These are phyloP conservation scores for Eutrema yunnanense DNA, from an alignment of 345 rosid genomes.

Conservation along the genomic window DNA sequence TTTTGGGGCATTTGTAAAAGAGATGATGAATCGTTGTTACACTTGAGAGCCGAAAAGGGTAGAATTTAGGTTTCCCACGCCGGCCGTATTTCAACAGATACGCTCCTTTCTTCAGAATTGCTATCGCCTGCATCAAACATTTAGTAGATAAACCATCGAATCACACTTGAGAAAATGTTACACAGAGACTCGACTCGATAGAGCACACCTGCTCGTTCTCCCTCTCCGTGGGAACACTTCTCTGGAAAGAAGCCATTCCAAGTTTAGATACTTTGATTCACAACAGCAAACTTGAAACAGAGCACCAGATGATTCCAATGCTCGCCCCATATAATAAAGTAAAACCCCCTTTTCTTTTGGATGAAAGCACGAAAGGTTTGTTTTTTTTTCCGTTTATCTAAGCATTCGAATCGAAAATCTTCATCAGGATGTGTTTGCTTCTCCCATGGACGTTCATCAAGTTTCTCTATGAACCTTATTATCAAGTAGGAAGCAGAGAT, in stretches of 20 bases:
- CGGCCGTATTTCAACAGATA: conserved; percentile 72
- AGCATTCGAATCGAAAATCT: background rate
- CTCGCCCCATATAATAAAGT: conserved; percentile 44
- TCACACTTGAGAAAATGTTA: background rate
- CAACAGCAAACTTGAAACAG: conserved; percentile 22
- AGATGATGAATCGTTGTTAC: conserved; percentile 28
- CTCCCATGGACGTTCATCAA: background rate
- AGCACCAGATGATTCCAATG: conserved; percentile 28
- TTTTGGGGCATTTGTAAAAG: background rate
- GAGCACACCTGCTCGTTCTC: conserved; percentile 41
- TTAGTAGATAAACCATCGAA: background rate
- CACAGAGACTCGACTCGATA: background rate
- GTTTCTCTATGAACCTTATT: no score
- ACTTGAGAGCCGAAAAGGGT: conserved; percentile 65
- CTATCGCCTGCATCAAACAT: conserved; percentile 41
- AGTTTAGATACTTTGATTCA: conserved; percentile 12
- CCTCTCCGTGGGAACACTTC: conserved; percentile 32
- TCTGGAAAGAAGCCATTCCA: conserved; percentile 41
- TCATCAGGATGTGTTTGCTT: background rate
- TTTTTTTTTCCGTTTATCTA: background rate
- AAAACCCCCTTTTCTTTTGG: background rate
- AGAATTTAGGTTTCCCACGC: conserved; percentile 71
- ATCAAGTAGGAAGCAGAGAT: background rate
- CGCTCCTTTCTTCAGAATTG: conserved; percentile 67
- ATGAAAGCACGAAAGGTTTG: background rate